Conservation (phyloP, 2,329 filamentous ascomycete genomes). For the Kalmusia sp. region DNA sequence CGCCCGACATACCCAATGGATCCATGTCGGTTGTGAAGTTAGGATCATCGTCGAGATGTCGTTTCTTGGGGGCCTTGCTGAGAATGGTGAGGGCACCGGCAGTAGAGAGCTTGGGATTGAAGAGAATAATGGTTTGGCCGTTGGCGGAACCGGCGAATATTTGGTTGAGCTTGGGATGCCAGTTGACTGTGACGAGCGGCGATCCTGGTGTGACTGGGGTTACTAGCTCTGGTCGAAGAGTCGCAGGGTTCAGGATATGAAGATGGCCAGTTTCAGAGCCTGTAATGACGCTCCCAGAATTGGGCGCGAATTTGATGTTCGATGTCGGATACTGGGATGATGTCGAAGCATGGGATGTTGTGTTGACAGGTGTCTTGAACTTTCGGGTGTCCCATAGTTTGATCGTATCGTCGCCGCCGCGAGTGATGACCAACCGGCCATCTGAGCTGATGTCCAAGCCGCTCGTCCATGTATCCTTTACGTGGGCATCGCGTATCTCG, state of each 20-base stretch:
- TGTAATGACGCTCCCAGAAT: slow-evolving; percentile 82
- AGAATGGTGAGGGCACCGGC: slow-evolving; percentile 88
- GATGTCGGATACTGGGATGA: slow-evolving; percentile 83
- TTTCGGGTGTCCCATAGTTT: slow-evolving; percentile 98
- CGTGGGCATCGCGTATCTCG: slow-evolving; percentile 85
- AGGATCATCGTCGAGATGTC: slow-evolving; percentile 93
- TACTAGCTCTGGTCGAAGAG: slow-evolving; percentile 81
- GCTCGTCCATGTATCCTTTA: slow-evolving; percentile 84
- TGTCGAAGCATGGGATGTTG: slow-evolving; percentile 79
- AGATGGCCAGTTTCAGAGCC: slow-evolving; percentile 86
- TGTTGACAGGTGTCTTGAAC: slow-evolving; percentile 88
- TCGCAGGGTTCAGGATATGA: slow-evolving; percentile 92
- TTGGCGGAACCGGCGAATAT: slow-evolving; percentile 95
- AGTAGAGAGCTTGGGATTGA: slow-evolving; percentile 81
- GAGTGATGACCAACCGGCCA: slow-evolving; percentile 86
- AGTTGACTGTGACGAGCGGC: slow-evolving; percentile 82
- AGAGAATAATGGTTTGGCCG: slow-evolving; percentile 86
- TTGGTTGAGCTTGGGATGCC: slow-evolving; percentile 96
- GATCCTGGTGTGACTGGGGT: slow-evolving; percentile 88
- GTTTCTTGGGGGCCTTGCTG: slow-evolving; percentile 90
- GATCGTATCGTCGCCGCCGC: slow-evolving; percentile 89
- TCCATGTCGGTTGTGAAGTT: slow-evolving; percentile 77
- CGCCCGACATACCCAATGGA: slow-evolving; percentile 79
- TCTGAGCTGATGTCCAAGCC: slow-evolving; percentile 91
- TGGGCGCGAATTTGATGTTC: slow-evolving; percentile 90